Evolutionary conservation across 139 green algal species (phyloP).

Genomic region (Mychonastes homosphaera): DNA sequence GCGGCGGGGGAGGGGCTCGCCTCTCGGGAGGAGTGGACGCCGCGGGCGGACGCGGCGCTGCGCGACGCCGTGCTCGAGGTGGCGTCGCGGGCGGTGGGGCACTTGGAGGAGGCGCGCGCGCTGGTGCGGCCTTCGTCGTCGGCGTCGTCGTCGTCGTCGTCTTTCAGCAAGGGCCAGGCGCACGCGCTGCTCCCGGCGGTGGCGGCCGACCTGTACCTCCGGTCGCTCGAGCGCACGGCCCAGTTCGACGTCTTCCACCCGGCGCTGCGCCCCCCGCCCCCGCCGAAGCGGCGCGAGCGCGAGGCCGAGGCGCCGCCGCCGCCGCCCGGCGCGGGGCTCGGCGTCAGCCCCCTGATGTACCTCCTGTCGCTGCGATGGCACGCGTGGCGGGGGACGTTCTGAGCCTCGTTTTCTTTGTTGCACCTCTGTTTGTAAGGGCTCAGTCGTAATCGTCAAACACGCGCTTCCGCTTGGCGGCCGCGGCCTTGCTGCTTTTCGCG

Average conservation of each 20-base stretch:
- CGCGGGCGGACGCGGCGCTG: slow-evolving; percentile 28
- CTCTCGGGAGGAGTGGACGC: not conserved
- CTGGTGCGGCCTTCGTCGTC: slow-evolving; percentile 26
- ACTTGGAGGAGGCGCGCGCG: slow-evolving; percentile 50
- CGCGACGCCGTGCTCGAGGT: slow-evolving; percentile 43
- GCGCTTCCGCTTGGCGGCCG: too few relatives aligned
- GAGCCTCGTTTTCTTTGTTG: not conserved
- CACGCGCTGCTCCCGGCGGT: slow-evolving; percentile 46
- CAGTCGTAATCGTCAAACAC: too few relatives aligned
- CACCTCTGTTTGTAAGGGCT: too few relatives aligned
- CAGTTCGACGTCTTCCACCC: slow-evolving; percentile 55
- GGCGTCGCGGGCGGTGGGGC: slow-evolving; percentile 42
- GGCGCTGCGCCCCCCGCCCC: too few relatives aligned
- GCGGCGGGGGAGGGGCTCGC: not conserved
- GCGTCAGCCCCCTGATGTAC: slow-evolving; percentile 37
- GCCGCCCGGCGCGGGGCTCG: too few relatives aligned
- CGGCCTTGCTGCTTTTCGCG: not conserved
- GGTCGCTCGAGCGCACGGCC: slow-evolving; percentile 37
- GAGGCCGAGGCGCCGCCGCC: too few relatives aligned
- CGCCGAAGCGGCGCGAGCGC: too few relatives aligned
- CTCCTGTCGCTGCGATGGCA: slow-evolving; percentile 52
- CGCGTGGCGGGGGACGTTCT: slow-evolving; percentile 16
- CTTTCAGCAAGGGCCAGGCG: slow-evolving; percentile 11
- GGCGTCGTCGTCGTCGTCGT: slow-evolving; percentile 8
- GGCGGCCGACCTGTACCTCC: slow-evolving; percentile 38